Base-by-base conservation (phyloP, 1,284 basidiomycete genomes). In the Vanrija humicola region DNA sequence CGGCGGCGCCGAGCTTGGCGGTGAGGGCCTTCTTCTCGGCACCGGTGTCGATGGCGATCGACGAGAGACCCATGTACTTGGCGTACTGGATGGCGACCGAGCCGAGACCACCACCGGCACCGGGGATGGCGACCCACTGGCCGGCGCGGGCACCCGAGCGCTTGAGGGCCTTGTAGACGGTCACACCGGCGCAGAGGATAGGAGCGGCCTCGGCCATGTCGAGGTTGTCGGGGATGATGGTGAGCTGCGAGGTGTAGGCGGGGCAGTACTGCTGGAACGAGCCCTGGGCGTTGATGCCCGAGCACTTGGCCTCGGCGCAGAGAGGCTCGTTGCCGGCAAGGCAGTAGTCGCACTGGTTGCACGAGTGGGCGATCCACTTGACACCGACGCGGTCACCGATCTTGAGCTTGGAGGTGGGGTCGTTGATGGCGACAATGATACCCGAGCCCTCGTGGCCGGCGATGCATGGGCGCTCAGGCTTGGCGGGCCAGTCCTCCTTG, bases 1-100 rank as follows among this genome's bases (percentile, higher is more conserved):
- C 80, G 63, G 88, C 84, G 0, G 88, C 88, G 44, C 90, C 90
- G 50, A 91, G 84, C 26, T 80, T 75, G 58, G 80, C 65, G 70
- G 82, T 84, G 15, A 93, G 81, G 48, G 84, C 78, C 66, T 82
- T 81, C 80, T 93, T 93, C 63, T 87, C 86, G 3, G 77, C 82
- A 34, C 90, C 89, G 3, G 85, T 84, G 59, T 79, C 88, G 69
- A 91, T 83, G 18, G 88, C 90, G 59, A 93, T 84, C 42, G 90
- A 87, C 26, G 85, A 83, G 56, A 89, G 82, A 53, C 88, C 88
- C 79, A 86, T 86, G 38, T 82, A 82, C 53, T 79, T 81, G 16
- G 88, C 89, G 65, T 90, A 90, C 74, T 90, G 87, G 48, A 89
- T 74, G 38, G 88, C 88, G 78, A 77, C 51, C 57, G 66, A 69